A percentile compares a stretch with the other conserved stretches of the same genome.
phyloP scores from a whole-genome alignment of 129 eudicot species.

The Centrapalus pauciflorus region DNA sequence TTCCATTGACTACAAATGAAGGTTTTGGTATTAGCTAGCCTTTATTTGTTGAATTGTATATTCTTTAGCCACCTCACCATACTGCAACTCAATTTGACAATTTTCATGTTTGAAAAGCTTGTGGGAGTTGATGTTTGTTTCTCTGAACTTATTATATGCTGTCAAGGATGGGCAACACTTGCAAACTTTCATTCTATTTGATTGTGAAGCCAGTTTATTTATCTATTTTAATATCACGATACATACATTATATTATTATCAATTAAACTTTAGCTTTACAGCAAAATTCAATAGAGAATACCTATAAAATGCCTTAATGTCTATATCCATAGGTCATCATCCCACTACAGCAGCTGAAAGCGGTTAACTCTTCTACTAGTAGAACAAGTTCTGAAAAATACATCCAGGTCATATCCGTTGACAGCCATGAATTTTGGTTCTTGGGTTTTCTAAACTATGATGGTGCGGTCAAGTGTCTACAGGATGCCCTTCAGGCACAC shows the following conservation, averaged over 20 bases:
- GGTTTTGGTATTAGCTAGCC: not conserved
- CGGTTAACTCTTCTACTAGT: conserved; percentile 63
- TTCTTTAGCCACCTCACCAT: not conserved
- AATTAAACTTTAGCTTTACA: no score
- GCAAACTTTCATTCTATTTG: no score
- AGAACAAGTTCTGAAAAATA: conserved; percentile 76
- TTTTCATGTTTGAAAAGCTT: no score
- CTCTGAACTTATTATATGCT: no score
- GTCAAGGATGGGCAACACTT: no score
- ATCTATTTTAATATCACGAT: no score
- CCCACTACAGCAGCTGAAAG: conserved; percentile 79
- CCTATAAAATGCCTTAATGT: no score
- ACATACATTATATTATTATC: no score
- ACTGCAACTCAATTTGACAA: not conserved
- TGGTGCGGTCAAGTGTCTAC: conserved; percentile 62
- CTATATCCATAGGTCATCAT: conserved; percentile 52
- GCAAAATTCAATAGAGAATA: no score
- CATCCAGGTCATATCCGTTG: conserved; percentile 71
- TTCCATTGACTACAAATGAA: not conserved
- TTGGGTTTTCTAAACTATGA: conserved; percentile 78
- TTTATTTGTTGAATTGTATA: not conserved
- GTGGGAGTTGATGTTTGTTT: no score
- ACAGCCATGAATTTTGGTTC: conserved; percentile 89
- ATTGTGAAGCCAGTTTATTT: no score
- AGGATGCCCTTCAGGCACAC: conserved; percentile 44